phyloP scores from a whole-genome alignment of 441 rosid species.

The Eruca vesicaria region DNA sequence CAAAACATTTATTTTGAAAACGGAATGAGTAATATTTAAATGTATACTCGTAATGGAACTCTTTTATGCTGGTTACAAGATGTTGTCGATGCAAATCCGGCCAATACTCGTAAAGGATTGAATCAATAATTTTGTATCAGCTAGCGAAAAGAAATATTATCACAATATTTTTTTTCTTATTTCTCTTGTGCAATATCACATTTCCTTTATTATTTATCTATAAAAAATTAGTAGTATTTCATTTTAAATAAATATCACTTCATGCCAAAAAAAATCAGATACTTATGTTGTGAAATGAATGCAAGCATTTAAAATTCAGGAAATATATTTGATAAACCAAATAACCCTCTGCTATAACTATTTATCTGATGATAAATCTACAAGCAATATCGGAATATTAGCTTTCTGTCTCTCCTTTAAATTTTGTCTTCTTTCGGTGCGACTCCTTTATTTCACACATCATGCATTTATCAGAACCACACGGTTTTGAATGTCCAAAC shows the following conservation, averaged over 20 bases:
- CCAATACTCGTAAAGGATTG: no score
- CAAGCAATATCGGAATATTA: not conserved
- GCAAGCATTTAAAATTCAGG: not conserved
- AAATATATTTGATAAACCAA: not conserved
- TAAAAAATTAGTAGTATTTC: no score
- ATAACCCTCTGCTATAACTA: not conserved
- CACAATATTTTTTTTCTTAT: no score
- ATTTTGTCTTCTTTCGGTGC: slow-evolving; percentile 39
- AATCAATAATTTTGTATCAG: no score
- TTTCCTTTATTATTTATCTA: no score
- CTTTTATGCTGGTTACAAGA: slow-evolving; percentile 2
- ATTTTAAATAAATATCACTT: no score
- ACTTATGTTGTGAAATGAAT: not conserved
- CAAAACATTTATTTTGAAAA: no score
- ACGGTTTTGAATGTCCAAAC: slow-evolving; percentile 26
- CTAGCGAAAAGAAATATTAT: no score
- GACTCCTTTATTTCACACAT: slow-evolving; percentile 26
- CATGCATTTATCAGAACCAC: slow-evolving; percentile 37
- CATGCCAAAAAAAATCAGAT: not conserved
- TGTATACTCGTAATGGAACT: not conserved
- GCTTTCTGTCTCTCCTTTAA: not conserved
- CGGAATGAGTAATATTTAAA: not conserved
- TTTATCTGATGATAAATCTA: not conserved
- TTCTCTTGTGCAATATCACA: no score
- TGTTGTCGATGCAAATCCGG: not conserved